Conservation (phyloP, 1,284 basidiomycete genomes). For the Heterobasidion occidentale region DNA sequence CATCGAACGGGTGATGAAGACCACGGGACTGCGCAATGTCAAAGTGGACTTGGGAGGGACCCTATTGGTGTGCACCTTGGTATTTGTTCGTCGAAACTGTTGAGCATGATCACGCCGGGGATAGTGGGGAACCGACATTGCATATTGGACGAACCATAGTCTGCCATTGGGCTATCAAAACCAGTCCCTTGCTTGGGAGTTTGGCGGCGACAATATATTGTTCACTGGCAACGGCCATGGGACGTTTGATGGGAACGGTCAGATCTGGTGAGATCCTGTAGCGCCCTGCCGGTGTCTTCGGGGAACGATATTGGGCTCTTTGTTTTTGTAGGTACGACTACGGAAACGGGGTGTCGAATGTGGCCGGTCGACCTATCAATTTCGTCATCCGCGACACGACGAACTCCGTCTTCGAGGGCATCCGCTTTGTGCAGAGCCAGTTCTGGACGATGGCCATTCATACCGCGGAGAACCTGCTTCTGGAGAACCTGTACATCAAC, state of each 20-base stretch:
- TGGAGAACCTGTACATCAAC: conserved; percentile 25
- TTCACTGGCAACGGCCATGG: conserved; percentile 22
- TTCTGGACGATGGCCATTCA: conserved; percentile 29
- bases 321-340: conserved; percentile 19
- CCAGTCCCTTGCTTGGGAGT: conserved; percentile 22
- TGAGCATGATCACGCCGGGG: too few relatives aligned
- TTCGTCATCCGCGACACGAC: conserved; percentile 22
- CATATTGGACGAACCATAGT: conserved; percentile 22
- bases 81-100: not conserved
- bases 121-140: conserved; percentile 24
- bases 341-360: conserved; percentile 22
- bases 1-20: conserved; percentile 23
- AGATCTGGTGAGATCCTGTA: conserved; percentile 14
- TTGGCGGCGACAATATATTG: conserved; percentile 20
- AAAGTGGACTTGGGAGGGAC: conserved; percentile 20
- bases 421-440: conserved; percentile 27
- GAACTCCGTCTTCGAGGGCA: conserved; percentile 20
- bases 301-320: too few relatives aligned
- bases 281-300: too few relatives aligned
- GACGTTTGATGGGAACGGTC: conserved; percentile 26
- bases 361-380: conserved; percentile 24
- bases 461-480: conserved; percentile 20
- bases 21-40: conserved; percentile 21
- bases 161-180: conserved; percentile 23
- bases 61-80: conserved; percentile 16